Evolutionary conservation across 2,329 filamentous ascomycete genomes (phyloP).

Genomic region (Diaporthe eres): DNA sequence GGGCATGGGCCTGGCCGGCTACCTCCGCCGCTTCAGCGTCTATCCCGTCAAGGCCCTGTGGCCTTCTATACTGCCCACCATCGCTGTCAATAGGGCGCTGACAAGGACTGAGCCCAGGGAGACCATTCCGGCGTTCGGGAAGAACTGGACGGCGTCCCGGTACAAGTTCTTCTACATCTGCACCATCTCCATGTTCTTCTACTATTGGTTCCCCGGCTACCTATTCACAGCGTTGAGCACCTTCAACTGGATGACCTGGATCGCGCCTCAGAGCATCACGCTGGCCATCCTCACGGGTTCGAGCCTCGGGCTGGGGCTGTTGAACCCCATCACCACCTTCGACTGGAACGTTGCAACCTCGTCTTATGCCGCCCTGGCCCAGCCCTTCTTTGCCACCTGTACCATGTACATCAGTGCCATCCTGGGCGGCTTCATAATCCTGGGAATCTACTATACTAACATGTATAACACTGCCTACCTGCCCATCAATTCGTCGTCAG

Average conservation of each 20-base stretch:
- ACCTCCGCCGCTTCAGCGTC: slow-evolving; percentile 55
- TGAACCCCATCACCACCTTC: slow-evolving; percentile 65
- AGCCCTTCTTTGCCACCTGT: slow-evolving; percentile 58
- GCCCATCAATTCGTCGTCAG: slow-evolving; percentile 62
- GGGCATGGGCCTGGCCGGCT: slow-evolving; percentile 59
- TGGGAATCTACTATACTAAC: slow-evolving; percentile 59
- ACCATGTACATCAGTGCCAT: slow-evolving; percentile 53
- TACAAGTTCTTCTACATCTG: slow-evolving; percentile 59
- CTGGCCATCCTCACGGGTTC: slow-evolving; percentile 60
- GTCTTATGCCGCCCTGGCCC: slow-evolving; percentile 54
- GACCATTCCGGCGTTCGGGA: slow-evolving; percentile 54
- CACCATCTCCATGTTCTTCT: slow-evolving; percentile 57
- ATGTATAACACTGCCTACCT: slow-evolving; percentile 60
- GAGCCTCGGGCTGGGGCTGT: slow-evolving; percentile 56
- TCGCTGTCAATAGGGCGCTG: slow-evolving; percentile 53
- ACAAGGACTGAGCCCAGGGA: slow-evolving; percentile 53
- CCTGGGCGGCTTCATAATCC: slow-evolving; percentile 56
- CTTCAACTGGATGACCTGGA: slow-evolving; percentile 67
- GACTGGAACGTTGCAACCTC: slow-evolving; percentile 63
- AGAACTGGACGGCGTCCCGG: slow-evolving; percentile 56
- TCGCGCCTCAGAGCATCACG: slow-evolving; percentile 60
- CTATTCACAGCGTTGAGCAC: slow-evolving; percentile 59
- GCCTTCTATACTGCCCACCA: slow-evolving; percentile 57
- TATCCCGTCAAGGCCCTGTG: slow-evolving; percentile 57
- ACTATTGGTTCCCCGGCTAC: slow-evolving; percentile 64